A percentile compares a stretch with the other conserved stretches of the same genome.
Evolutionary conservation across 352 stramenopile genomes (phyloP).

Genomic region (Phytophthora cactorum): DNA sequence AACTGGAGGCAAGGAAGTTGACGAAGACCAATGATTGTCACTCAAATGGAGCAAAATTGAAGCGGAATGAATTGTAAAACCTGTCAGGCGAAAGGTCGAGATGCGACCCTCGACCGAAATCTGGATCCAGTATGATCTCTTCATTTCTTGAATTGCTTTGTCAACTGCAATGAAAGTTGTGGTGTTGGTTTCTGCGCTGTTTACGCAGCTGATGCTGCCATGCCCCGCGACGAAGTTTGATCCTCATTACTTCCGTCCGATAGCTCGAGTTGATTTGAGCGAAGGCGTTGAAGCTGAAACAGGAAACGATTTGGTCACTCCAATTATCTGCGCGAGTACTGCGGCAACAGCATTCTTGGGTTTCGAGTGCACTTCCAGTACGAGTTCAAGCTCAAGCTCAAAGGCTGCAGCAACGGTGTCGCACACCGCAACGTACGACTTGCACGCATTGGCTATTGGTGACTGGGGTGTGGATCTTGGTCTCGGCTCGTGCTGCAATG

Average conservation of each 20-base stretch:
- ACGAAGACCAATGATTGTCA: neutral
- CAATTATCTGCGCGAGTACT: constrained; percentile 48
- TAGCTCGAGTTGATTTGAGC: constrained; percentile 15
- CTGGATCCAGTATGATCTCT: constrained; percentile 4
- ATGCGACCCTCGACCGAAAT: constrained; percentile 7
- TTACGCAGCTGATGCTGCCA: constrained; percentile 12
- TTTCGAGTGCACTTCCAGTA: constrained; percentile 42
- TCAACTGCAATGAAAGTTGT: constrained; percentile 11
- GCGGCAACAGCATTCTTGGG: constrained; percentile 50
- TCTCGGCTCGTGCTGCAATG: constrained; percentile 76
- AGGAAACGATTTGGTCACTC: constrained; percentile 43
- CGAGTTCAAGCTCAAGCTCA: constrained; percentile 16
- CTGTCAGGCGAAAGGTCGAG: constrained; percentile 24
- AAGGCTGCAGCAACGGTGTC: constrained; percentile 36
- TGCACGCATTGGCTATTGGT: constrained; percentile 74
- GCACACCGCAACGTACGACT: constrained; percentile 45
- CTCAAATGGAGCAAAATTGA: neutral
- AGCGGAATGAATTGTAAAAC: neutral
- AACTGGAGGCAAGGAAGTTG: neutral
- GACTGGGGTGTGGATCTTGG: constrained; percentile 71
- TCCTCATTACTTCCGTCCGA: constrained; percentile 4
- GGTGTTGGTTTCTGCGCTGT: constrained; percentile 6
- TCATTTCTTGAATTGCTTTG: constrained; percentile 7
- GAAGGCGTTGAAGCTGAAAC: constrained; percentile 13
- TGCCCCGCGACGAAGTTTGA: constrained; percentile 1